phyloP scores from a whole-genome alignment of 345 rosid species.

The Citrus maxima region DNA sequence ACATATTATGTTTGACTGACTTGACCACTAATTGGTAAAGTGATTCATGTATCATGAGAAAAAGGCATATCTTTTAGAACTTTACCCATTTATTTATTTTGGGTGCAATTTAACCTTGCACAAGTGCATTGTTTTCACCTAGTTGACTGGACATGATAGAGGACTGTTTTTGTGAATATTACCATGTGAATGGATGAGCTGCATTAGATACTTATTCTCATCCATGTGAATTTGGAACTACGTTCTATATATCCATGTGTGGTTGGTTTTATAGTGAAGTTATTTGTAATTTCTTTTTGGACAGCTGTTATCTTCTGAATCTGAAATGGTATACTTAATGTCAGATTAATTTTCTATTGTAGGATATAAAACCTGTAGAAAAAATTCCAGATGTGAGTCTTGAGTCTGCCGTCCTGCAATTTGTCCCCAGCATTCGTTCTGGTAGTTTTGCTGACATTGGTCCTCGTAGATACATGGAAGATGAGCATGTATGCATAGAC shows the following conservation, averaged over 20 bases:
- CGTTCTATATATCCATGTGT: not conserved
- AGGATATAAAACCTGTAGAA: conserved; percentile 39
- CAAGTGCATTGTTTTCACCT: not conserved
- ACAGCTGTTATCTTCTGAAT: not conserved
- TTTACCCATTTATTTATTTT: not conserved
- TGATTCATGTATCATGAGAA: not conserved
- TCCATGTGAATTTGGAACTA: not conserved
- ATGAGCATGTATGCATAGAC: conserved; percentile 57
- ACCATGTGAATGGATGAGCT: not conserved
- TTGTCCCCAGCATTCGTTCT: conserved; percentile 55
- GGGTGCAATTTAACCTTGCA: not conserved
- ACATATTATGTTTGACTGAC: not conserved
- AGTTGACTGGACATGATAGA: not conserved
- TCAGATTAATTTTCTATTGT: conserved; percentile 8
- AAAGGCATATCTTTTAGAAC: not conserved
- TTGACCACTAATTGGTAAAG: not conserved
- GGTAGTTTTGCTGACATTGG: conserved; percentile 66
- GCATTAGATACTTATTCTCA: not conserved
- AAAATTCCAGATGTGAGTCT: conserved; percentile 23
- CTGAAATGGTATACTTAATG: not conserved
- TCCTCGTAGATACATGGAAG: conserved; percentile 62
- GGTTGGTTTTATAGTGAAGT: not conserved
- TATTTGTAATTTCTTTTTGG: not conserved
- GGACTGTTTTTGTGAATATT: not conserved
- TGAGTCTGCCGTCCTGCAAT: conserved; percentile 33